These are phyloP conservation scores for Cryptococcus sp. DNA, from an alignment of 1,284 basidiomycete species.

Conservation along the genomic window DNA sequence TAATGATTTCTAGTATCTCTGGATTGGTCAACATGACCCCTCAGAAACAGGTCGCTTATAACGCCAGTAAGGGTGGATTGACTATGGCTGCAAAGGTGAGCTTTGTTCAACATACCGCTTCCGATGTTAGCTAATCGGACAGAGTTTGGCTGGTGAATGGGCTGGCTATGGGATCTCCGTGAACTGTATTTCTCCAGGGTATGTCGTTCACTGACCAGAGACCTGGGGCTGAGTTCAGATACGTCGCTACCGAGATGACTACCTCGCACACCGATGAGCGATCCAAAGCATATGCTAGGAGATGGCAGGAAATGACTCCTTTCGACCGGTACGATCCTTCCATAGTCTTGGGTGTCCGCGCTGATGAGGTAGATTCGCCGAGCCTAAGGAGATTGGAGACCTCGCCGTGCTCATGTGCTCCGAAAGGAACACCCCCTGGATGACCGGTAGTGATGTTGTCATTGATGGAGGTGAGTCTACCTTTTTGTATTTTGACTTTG, in stretches of 20 bases:
- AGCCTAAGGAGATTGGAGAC: constrained; percentile 39
- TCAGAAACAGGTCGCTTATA: constrained; percentile 46
- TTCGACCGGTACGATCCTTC: constrained; percentile 23
- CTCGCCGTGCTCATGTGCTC: constrained; percentile 36
- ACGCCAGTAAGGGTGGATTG: constrained; percentile 43
- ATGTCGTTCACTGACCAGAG: constrained; percentile 2
- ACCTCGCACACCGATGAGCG: constrained; percentile 27
- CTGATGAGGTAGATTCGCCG: constrained; percentile 28
- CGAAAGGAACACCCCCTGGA: constrained; percentile 28
- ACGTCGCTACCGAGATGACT: constrained; percentile 48
- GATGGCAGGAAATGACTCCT: constrained; percentile 42
- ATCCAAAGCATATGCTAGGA: constrained; percentile 21
- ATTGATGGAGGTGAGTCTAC: constrained; percentile 45
- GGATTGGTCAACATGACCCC: constrained; percentile 45
- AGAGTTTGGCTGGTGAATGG: constrained; percentile 47
- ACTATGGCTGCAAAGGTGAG: constrained; percentile 43
- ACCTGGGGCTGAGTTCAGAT: too few relatives aligned
- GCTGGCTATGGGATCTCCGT: constrained; percentile 40
- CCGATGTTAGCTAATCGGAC: neutral
- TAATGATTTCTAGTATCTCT: constrained; percentile 46
- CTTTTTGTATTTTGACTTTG: too few relatives aligned
- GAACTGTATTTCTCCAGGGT: constrained; percentile 44
- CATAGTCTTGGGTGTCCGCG: neutral
- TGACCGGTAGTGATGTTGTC: constrained; percentile 45
- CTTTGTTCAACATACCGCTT: neutral